Base-by-base conservation (phyloP, 2,329 filamentous ascomycete species). In the Colletotrichum falcatum region DNA sequence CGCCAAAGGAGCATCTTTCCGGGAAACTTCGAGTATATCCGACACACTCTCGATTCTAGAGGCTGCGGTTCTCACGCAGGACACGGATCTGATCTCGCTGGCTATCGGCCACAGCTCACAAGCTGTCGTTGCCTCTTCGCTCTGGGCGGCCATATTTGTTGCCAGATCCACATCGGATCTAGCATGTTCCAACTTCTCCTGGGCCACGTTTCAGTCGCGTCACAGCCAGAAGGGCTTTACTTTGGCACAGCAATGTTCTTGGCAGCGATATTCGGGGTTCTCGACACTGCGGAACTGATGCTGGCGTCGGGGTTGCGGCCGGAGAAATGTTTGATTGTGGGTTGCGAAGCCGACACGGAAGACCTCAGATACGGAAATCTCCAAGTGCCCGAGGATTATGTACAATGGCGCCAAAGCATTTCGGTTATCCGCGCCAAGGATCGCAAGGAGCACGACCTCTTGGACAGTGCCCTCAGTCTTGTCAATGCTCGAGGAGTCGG, bases 281-380 rank as follows among this genome's bases (percentile, higher is more conserved):
- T 28, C 5, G 26, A 26, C 7, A 28, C 8, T 49, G 23, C 28
- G 14, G 23, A 28, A 4, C 48, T 49, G 12, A 49, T 49, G 23
- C 14, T 49, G 23, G 14, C 12, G 16, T 28, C 14, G 3, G 48
- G 48, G 2, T 23, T 49, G 23, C 48, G 48, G 28, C 48, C 48
- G 18, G 23, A 49, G 12, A 28, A 18, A 4, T 49, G 46, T 49
- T 4, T 16, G 14, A 3, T 6, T 12, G 20, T 2, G n/a, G n/a
- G n/a, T 26, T 5, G 5, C n/a, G 2, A 12, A 1, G 18, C 1
- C 5, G 1, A 9, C 44, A 11, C 20, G 11, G 12, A 1, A 20
- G 7, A 4, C n/a, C 5, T 26, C 5, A 4, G 2, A 14, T 1
- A 16, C 11, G 6, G 5, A 28, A 3, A 23, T 23, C 1, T 16